These are phyloP conservation scores for Pseudomonodictys pantanalensis DNA, from an alignment of 495 filamentous ascomycete species.

Conservation along the genomic window DNA sequence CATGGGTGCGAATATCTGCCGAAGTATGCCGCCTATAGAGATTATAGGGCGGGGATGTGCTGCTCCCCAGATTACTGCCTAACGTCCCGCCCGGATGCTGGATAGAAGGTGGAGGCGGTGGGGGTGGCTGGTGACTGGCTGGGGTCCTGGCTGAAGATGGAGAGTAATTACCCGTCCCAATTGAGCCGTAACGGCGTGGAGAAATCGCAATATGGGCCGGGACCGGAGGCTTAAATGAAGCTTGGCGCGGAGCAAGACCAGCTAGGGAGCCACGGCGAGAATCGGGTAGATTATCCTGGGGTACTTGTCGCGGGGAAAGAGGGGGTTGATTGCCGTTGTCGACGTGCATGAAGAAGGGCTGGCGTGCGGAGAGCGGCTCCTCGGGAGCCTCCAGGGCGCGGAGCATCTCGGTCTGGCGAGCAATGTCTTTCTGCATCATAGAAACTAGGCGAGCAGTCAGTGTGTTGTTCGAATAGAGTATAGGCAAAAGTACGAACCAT, in stretches of 20 bases:
- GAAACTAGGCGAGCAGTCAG: constrained; percentile 55
- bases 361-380: constrained; percentile 69
- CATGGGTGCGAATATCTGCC: constrained; percentile 87
- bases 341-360: constrained; percentile 71
- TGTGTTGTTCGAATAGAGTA: constrained; percentile 21
- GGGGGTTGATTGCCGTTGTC: constrained; percentile 68
- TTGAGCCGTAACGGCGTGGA: constrained; percentile 81
- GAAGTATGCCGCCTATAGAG: constrained; percentile 87
- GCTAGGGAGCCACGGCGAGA: constrained; percentile 60
- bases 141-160: constrained; percentile 62
- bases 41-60: constrained; percentile 71
- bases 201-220: constrained; percentile 74
- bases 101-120: constrained; percentile 60
- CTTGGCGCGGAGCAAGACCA: constrained; percentile 44
- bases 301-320: constrained; percentile 85
- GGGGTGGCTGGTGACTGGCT: constrained; percentile 57
- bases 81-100: constrained; percentile 54
- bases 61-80: constrained; percentile 54
- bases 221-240: constrained; percentile 69
- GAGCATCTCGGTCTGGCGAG: constrained; percentile 73
- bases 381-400: constrained; percentile 71
- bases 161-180: constrained; percentile 56
- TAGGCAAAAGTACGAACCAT: constrained; percentile 46
- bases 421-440: constrained; percentile 77
- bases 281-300: constrained; percentile 66